Conservation (phyloP, 2,329 filamentous ascomycete species). For the Raffaelea arxii region DNA sequence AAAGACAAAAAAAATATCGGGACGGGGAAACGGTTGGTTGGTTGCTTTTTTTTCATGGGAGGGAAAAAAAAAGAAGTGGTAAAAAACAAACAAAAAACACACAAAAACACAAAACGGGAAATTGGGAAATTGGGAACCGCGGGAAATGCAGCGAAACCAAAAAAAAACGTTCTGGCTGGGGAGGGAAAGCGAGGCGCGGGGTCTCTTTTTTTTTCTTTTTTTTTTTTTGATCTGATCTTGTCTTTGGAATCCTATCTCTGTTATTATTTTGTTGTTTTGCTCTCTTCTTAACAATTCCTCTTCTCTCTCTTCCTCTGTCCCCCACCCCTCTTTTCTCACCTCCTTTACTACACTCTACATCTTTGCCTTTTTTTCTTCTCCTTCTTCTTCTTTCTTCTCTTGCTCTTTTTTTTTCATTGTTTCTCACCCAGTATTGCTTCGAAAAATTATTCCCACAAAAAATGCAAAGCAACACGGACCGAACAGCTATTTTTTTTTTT, state of each 20-base stretch:
- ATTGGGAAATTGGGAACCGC: background rate
- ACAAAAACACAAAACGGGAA: background rate
- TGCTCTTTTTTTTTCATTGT: slow-evolving; percentile 7
- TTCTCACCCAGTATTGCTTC: background rate
- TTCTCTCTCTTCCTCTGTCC: no score
- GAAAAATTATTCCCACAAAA: background rate
- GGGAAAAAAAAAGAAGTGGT: slow-evolving; percentile 1
- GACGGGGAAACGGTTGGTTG: background rate
- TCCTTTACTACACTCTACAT: no score
- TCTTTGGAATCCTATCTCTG: no score
- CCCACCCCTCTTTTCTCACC: no score
- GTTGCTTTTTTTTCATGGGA: background rate
- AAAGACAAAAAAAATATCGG: background rate
- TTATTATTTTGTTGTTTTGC: background rate
- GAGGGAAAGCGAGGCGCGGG: slow-evolving; percentile 12
- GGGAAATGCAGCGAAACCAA: background rate
- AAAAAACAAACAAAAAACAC: slow-evolving; percentile 3
- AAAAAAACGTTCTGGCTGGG: slow-evolving; percentile 5
- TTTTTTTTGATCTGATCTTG: no score
- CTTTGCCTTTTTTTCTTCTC: slow-evolving; percentile 10
- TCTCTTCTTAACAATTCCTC: background rate
- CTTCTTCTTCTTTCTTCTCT: slow-evolving; percentile 4
- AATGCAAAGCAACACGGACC: background rate
- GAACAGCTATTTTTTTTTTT: background rate
- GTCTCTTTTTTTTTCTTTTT: slow-evolving; percentile 9